These are phyloP conservation scores for Starmerella floricola DNA, from an alignment of 805 yeast genomes.

Conservation along the genomic window DNA sequence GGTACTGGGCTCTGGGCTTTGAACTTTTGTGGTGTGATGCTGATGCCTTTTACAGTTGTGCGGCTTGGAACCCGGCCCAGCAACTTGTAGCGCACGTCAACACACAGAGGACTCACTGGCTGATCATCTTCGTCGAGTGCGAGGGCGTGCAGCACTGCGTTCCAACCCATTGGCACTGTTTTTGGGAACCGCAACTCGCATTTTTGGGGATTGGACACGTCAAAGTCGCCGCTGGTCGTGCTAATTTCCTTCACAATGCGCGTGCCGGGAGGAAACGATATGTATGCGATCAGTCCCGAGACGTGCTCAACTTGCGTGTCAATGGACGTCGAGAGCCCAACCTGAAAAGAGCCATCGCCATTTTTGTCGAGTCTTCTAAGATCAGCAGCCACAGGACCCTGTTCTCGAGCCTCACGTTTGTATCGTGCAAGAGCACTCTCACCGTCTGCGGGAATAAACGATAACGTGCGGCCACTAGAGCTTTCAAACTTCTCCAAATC, in stretches of 20 bases:
- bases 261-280: conserved; percentile 27
- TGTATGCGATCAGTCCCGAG: conserved; percentile 37
- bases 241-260: conserved; percentile 41
- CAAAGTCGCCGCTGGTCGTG: conserved; percentile 63
- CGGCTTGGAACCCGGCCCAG: conserved; percentile 60
- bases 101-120: conserved; percentile 17
- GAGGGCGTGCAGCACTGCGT: conserved; percentile 55
- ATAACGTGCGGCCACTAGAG: conserved; percentile 35
- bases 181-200: conserved; percentile 36
- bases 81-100: conserved; percentile 32
- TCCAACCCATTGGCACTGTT: conserved; percentile 47
- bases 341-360: conserved; percentile 45
- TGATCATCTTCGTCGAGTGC: conserved; percentile 20
- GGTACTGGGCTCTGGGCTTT: conserved; percentile 54
- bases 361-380: conserved; percentile 22
- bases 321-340: conserved; percentile 39
- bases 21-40: conserved; percentile 39
- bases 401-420: conserved; percentile 37
- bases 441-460: conserved; percentile 87
- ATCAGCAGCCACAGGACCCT: conserved; percentile 48
- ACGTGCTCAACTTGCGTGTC: conserved; percentile 37
- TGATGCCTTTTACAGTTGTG: conserved; percentile 11
- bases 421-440: conserved; percentile 51
- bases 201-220: conserved; percentile 46
- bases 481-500: conserved; percentile 41